Evolutionary conservation across 805 yeast genomes (phyloP).

Genomic region (Candida hungchunana): DNA sequence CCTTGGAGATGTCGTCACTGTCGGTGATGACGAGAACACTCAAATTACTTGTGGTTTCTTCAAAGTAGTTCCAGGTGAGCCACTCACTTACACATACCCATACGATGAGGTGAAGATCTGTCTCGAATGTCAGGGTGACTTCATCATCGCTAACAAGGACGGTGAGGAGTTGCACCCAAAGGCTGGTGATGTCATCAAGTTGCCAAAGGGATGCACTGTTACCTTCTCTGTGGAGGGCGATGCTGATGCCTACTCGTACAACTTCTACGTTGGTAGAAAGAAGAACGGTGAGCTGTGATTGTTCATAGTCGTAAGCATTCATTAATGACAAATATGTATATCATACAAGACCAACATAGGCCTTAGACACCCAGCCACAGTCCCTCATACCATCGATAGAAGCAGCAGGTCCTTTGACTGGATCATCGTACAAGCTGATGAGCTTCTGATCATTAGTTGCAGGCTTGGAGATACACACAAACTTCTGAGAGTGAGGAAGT

Average conservation of each 20-base stretch:
- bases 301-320: no score
- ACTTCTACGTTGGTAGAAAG: constrained; percentile 27
- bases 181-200: constrained; percentile 66
- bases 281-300: no score
- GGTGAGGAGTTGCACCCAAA: constrained; percentile 52
- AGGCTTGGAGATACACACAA: constrained; percentile 82
- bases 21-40: constrained; percentile 52
- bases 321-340: no score
- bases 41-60: constrained; percentile 65
- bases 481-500: constrained; percentile 61
- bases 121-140: constrained; percentile 59
- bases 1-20: constrained; percentile 58
- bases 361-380: constrained; percentile 81
- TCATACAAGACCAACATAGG: constrained; percentile 54
- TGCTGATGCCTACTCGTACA: constrained; percentile 48
- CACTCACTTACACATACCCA: constrained; percentile 57
- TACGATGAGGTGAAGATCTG: constrained; percentile 68
- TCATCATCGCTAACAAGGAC: constrained; percentile 57
- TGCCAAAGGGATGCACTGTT: constrained; percentile 64
- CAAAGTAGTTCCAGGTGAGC: constrained; percentile 65
- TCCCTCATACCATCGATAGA: constrained; percentile 55
- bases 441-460: constrained; percentile 40
- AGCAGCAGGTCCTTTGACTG: constrained; percentile 43
- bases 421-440: constrained; percentile 36
- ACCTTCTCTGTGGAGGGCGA: constrained; percentile 60